phyloP scores from a whole-genome alignment of 2,329 filamentous ascomycete species.

The Sclerotinia glacialis region DNA sequence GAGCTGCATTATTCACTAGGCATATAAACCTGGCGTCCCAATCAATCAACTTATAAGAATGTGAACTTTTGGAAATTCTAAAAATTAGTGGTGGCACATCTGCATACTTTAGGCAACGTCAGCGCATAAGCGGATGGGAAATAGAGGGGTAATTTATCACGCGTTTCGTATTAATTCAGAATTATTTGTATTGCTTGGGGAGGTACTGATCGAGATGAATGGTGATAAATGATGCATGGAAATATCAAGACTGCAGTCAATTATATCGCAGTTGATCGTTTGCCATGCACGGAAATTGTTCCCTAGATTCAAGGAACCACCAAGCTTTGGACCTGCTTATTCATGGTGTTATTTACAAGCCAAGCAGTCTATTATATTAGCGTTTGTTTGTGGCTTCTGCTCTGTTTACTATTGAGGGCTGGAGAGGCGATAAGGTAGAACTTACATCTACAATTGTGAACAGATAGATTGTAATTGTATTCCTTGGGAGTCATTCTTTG shows the following conservation, averaged over 20 bases:
- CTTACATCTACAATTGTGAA: too few relatives aligned
- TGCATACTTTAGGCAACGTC: slow-evolving; percentile 7
- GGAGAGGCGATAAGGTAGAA: too few relatives aligned
- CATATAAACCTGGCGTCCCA: not conserved
- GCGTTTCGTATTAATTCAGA: not conserved
- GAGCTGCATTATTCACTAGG: not conserved
- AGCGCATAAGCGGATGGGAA: slow-evolving; percentile 2
- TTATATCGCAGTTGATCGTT: not conserved
- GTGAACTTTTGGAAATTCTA: slow-evolving; percentile 3
- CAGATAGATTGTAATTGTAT: too few relatives aligned
- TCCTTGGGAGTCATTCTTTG: too few relatives aligned
- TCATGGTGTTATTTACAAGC: not conserved
- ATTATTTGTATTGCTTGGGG: not conserved
- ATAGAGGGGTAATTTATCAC: slow-evolving; percentile 15
- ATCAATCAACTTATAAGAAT: slow-evolving; percentile 10
- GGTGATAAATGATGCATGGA: not conserved
- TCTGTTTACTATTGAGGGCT: not conserved
- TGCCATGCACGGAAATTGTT: not conserved
- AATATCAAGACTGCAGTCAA: not conserved
- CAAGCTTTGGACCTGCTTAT: not conserved
- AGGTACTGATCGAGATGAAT: not conserved
- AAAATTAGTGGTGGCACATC: not conserved
- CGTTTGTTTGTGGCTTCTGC: not conserved
- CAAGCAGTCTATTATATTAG: not conserved
- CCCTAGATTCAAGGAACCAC: not conserved